Percentiles rank a stretch among this genome's conserved stretches.
Evolutionary conservation across 495 filamentous ascomycete species (phyloP).

Genomic region (Penicillium crystallinum): DNA sequence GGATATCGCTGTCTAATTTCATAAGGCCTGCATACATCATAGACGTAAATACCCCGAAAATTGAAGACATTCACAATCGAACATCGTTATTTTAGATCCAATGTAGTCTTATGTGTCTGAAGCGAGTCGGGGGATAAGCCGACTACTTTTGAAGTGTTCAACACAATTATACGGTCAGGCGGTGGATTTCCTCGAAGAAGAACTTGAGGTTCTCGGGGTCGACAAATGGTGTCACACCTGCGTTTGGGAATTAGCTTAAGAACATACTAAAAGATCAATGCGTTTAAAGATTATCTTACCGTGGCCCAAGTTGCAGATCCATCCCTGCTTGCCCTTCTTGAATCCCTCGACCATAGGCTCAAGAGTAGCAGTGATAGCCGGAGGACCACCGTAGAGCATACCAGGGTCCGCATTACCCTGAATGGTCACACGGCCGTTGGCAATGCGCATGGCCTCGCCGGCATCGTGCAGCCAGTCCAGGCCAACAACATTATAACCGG

Average conservation of each 20-base stretch:
- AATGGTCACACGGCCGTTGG: conserved; percentile 69
- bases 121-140: conserved; percentile 7
- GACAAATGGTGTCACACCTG: conserved; percentile 88
- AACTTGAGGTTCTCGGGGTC: conserved; percentile 87
- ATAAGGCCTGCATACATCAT: conserved; percentile 30
- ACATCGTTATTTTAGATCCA: not conserved
- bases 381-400: conserved; percentile 76
- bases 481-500: conserved; percentile 88
- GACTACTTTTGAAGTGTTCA: not conserved
- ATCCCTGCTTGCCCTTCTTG: conserved; percentile 79
- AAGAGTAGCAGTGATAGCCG: conserved; percentile 72
- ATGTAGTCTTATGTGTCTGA: not conserved
- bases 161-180: conserved; percentile 33
- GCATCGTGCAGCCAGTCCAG: conserved; percentile 95
- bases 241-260: conserved; percentile 13
- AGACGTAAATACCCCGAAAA: not conserved
- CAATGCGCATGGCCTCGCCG: conserved; percentile 71
- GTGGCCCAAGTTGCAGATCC: conserved; percentile 85
- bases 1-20: conserved; percentile 62
- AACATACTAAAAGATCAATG: not conserved
- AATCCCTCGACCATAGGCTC: conserved; percentile 84
- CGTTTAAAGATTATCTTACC: conserved; percentile 59
- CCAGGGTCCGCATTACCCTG: conserved; percentile 97
- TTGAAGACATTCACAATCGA: not conserved
- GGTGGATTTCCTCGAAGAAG: conserved; percentile 90